These are phyloP conservation scores for Knufia petricola DNA, from an alignment of 2,329 filamentous ascomycete genomes.

Conservation along the genomic window DNA sequence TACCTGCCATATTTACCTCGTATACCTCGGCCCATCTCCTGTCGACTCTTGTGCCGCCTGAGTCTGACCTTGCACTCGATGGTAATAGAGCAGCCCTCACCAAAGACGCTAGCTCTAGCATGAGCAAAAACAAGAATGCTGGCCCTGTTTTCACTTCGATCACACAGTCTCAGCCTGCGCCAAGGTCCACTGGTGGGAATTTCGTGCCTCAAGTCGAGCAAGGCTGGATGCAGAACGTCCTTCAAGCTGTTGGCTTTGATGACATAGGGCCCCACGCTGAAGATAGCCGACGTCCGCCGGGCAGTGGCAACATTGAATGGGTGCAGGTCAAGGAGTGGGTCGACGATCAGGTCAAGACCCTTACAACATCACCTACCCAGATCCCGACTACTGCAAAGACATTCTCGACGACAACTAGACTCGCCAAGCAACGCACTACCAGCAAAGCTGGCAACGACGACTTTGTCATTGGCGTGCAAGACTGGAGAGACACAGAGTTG, in stretches of 20 bases:
- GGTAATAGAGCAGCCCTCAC: constrained; percentile 23
- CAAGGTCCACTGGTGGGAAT: constrained; percentile 12
- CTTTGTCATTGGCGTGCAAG: constrained; percentile 75
- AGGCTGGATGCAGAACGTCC: constrained; percentile 39
- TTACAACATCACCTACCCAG: constrained; percentile 11
- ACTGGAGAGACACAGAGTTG: constrained; percentile 74
- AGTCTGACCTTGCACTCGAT: constrained; percentile 51
- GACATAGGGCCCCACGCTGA: constrained; percentile 26
- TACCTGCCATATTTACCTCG: constrained; percentile 89
- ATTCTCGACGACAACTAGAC: constrained; percentile 19
- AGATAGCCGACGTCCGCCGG: constrained; percentile 57
- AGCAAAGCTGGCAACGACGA: constrained; percentile 40
- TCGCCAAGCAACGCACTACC: constrained; percentile 25
- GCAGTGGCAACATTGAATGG: constrained; percentile 67
- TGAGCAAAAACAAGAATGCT: constrained; percentile 12
- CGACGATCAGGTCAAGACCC: constrained; percentile 33
- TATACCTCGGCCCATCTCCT: constrained; percentile 88
- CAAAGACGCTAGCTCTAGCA: constrained; percentile 13
- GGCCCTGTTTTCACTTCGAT: constrained; percentile 26
- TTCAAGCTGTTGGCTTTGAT: constrained; percentile 35
- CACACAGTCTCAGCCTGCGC: constrained; percentile 17
- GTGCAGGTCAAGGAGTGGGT: constrained; percentile 58
- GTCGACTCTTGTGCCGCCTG: constrained; percentile 71
- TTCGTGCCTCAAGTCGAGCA: constrained; percentile 24
- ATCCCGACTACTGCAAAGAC: constrained; percentile 17